Base-by-base conservation (phyloP, 306 rosid genomes). In the Cucumis melo region DNA sequence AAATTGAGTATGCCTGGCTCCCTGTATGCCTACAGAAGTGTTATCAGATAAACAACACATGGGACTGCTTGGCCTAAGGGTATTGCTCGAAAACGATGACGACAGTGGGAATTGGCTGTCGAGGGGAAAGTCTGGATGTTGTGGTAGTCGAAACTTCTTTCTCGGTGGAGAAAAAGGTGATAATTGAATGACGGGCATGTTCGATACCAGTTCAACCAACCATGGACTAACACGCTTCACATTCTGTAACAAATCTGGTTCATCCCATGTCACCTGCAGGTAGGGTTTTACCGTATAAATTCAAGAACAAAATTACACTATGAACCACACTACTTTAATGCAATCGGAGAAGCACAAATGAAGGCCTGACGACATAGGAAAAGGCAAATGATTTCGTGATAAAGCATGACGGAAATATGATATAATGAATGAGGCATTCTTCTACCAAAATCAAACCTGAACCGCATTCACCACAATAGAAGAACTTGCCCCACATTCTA, bases 1-100 rank as follows among this genome's bases (percentile, higher is more conserved):
- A 86, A 90, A 86, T 87, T 88, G 99, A 89, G 99, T 86, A 89
- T 94, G 99, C 99, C 99, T 94, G 99, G 99, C 99, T 94, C 99
- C 98, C 99, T 94, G 99, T 88, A 94, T 94, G 96, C 99, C 92
- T 92, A 91, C 92, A 85, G 97, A 87, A 87, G 99, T 87, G 88
- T 87, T 83, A 80, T 90, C 91, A 24, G 92, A 83, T 77, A 85
- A 82, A 91, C 85, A 89, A 93, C 97, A 86, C 88, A 87, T 80
- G 82, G 92, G 97, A 82, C 87, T 89, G 85, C 87, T 87, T 67
- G 86, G 85, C 93, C 96, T 92, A 1, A 90, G 78, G 84, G 92
- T 90, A 89, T 89, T 87, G 88, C 93, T 96, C 58, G 88, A 83
- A 85, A 92, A 81, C 3, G 88, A 75, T 4, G 93, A 91, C 82